phyloP scores from a whole-genome alignment of 352 stramenopile species.

The Lagenidium sp. region DNA sequence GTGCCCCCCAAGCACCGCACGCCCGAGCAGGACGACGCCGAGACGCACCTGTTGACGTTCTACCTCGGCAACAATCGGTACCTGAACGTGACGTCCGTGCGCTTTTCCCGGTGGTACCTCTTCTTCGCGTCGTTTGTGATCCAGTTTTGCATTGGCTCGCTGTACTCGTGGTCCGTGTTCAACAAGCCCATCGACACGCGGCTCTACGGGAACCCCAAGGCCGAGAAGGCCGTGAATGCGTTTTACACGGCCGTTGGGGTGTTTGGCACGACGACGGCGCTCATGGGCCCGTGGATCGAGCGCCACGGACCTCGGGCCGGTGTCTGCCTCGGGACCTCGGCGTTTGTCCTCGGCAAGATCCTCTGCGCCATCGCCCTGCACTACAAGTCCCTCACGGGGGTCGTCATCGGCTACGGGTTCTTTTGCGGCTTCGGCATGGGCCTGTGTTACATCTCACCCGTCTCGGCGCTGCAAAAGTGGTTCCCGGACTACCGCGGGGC shows the following conservation, averaged over 20 bases:
- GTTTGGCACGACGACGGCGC: conserved; percentile 41
- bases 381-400: conserved; percentile 36
- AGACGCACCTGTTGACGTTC: conserved; percentile 22
- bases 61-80: conserved; percentile 22
- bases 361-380: conserved; percentile 40
- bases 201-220: conserved; percentile 35
- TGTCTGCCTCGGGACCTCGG: conserved; percentile 28
- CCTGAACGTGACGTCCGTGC: conserved; percentile 16
- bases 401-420: conserved; percentile 66
- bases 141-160: conserved; percentile 59
- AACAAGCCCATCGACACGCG: conserved; percentile 52
- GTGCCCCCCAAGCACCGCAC: conserved; percentile 15
- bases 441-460: conserved; percentile 59
- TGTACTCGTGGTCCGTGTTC: conserved; percentile 67
- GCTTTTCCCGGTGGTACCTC: conserved; percentile 61
- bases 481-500: conserved; percentile 67
- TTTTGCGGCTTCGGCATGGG: conserved; percentile 49
- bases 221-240: conserved; percentile 43
- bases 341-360: conserved; percentile 45
- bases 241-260: conserved; percentile 65
- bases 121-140: conserved; percentile 48
- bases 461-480: conserved; percentile 62
- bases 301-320: conserved; percentile 33
- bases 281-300: conserved; percentile 51
- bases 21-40: conserved; percentile 21